Conservation (phyloP, 768 basidiomycete species). For the Tulasnella sp. region DNA sequence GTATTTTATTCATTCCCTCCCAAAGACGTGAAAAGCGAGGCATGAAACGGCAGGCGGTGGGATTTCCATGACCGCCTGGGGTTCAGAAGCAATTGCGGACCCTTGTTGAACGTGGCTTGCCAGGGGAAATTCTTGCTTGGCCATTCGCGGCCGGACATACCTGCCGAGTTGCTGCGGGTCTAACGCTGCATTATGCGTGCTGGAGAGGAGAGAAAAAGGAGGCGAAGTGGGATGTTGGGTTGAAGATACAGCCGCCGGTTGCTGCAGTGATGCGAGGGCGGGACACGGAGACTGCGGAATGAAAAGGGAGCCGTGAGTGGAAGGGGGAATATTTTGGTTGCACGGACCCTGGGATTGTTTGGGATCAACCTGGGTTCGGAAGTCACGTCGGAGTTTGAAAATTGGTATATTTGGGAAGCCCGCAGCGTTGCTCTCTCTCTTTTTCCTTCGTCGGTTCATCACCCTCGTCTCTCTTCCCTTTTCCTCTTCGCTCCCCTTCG, state of each 20-base stretch:
- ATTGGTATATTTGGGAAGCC: constrained; percentile 11
- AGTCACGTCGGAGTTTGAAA: constrained; percentile 17
- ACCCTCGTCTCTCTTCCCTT: background rate
- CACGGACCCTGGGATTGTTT: constrained; percentile 1
- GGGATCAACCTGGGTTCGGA: background rate
- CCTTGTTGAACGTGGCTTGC: too few relatives aligned
- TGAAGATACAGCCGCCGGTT: background rate
- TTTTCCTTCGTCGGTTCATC: constrained; percentile 17
- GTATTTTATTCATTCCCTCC: too few relatives aligned
- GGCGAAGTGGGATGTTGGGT: background rate
- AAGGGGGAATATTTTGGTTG: constrained; percentile 5
- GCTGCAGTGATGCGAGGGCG: background rate
- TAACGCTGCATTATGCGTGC: background rate
- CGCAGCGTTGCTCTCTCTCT: constrained; percentile 13
- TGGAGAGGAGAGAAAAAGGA: background rate
- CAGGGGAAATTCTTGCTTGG: background rate
- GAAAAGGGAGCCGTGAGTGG: background rate
- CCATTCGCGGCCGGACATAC: background rate
- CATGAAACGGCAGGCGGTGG: too few relatives aligned
- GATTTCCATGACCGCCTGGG: too few relatives aligned
- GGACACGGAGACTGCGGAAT: background rate
- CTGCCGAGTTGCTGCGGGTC: background rate
- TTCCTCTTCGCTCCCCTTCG: constrained; percentile 15
- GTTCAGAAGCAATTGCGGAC: too few relatives aligned
- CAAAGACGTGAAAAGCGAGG: too few relatives aligned